Evolutionary conservation across 306 rosid species (phyloP).

Genomic region (Acacia melanoxylon): DNA sequence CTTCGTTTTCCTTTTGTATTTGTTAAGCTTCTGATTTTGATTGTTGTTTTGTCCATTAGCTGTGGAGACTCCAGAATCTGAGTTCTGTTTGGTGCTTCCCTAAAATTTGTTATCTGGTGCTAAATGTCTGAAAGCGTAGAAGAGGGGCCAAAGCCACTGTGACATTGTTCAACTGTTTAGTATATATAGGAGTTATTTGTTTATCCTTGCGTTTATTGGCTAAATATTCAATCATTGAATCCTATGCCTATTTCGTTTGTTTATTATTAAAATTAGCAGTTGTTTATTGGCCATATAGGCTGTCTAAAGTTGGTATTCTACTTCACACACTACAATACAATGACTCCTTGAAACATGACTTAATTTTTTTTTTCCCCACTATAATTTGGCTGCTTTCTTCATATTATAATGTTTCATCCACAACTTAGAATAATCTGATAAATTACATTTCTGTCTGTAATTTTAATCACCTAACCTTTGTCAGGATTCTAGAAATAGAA

Average conservation of each 20-base stretch:
- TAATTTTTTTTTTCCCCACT: neutral
- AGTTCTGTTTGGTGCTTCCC: neutral
- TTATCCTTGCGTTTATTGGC: neutral
- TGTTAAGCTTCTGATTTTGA: neutral
- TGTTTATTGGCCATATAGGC: neutral
- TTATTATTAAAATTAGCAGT: neutral
- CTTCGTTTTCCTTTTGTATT: neutral
- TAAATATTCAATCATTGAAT: neutral
- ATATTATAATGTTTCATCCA: neutral
- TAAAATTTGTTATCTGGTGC: neutral
- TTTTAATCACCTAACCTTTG: neutral
- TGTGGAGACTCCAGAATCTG: neutral
- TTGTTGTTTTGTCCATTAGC: neutral
- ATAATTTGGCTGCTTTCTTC: neutral
- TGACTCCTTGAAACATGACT: neutral
- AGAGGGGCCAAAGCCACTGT: neutral
- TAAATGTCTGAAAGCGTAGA: neutral
- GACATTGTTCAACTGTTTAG: neutral
- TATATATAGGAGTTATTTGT: neutral
- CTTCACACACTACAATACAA: conserved; percentile 1
- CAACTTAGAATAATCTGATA: neutral
- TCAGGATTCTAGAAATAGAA: neutral
- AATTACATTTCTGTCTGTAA: neutral
- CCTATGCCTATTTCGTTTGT: neutral
- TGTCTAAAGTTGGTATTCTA: neutral